These are phyloP conservation scores for Hebeloma cylindrosporum DNA, from an alignment of 768 basidiomycete genomes.

Conservation along the genomic window DNA sequence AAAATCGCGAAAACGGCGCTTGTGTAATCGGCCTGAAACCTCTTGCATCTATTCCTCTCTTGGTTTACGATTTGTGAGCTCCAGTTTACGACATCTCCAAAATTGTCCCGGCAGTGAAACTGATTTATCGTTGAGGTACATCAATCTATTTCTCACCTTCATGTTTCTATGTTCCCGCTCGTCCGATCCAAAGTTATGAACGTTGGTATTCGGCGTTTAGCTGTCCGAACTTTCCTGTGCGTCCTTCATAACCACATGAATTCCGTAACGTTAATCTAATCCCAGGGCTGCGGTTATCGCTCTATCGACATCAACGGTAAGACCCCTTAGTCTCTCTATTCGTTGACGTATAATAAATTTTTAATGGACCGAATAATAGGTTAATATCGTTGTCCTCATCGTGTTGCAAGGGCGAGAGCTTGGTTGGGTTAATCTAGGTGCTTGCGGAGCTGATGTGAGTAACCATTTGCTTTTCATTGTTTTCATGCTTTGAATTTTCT, in stretches of 20 bases:
- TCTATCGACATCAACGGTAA: constrained; percentile 47
- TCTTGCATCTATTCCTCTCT: constrained; percentile 42
- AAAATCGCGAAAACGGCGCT: constrained; percentile 34
- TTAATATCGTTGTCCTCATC: constrained; percentile 47
- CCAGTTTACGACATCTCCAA: not conserved
- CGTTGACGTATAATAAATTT: not conserved
- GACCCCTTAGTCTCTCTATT: not conserved
- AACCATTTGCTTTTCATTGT: not conserved
- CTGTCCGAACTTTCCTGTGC: constrained; percentile 43
- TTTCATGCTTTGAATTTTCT: not conserved
- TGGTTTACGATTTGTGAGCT: constrained; percentile 49
- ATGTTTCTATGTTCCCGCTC: constrained; percentile 52
- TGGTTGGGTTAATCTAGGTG: constrained; percentile 49
- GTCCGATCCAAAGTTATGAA: constrained; percentile 34
- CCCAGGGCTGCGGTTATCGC: constrained; percentile 45
- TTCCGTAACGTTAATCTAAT: not conserved
- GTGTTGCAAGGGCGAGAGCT: constrained; percentile 44
- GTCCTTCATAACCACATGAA: constrained; percentile 9
- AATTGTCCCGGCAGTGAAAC: constrained; percentile 1
- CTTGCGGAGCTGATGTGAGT: constrained; percentile 35
- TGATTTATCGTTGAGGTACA: constrained; percentile 16
- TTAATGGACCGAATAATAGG: constrained; percentile 12
- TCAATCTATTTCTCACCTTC: constrained; percentile 39
- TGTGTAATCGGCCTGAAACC: constrained; percentile 51
- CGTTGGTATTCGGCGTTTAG: constrained; percentile 35